phyloP scores from a whole-genome alignment of 2,329 filamentous ascomycete genomes.

The Ophiosphaerella herpotricha region DNA sequence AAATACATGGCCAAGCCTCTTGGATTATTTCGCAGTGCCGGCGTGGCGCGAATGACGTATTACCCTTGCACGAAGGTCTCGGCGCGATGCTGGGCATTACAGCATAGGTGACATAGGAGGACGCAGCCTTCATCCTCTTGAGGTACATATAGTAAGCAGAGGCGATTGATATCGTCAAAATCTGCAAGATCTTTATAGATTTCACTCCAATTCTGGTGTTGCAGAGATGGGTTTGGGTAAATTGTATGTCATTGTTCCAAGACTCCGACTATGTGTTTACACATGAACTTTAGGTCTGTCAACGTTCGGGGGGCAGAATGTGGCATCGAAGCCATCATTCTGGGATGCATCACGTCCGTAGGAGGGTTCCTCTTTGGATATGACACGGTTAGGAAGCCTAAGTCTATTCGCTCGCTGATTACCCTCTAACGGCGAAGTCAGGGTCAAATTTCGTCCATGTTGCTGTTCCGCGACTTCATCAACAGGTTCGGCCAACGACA shows the following conservation, averaged over 20 bases:
- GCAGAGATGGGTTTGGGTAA: constrained; percentile 33
- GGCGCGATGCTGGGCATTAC: constrained; percentile 32
- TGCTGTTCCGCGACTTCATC: constrained; percentile 56
- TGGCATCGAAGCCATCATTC: constrained; percentile 53
- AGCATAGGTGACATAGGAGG: constrained; percentile 15
- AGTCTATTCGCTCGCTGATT: background rate
- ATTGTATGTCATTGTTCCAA: constrained; percentile 11
- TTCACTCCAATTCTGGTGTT: background rate
- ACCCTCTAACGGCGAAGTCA: constrained; percentile 1
- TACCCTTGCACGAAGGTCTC: constrained; percentile 16
- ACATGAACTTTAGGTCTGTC: constrained; percentile 26
- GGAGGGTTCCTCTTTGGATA: constrained; percentile 68
- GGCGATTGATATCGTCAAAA: background rate
- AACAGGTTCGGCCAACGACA: constrained; percentile 59
- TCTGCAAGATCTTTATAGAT: background rate
- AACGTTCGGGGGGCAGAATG: constrained; percentile 38
- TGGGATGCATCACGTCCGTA: constrained; percentile 60
- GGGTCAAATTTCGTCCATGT: constrained; percentile 46
- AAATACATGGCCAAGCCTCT: constrained; percentile 17
- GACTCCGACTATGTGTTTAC: background rate
- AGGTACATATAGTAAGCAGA: background rate
- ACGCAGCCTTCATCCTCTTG: background rate
- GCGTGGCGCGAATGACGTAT: constrained; percentile 32
- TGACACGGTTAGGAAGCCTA: constrained; percentile 54
- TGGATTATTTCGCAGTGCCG: constrained; percentile 16